phyloP scores from a whole-genome alignment of 768 basidiomycete species.

The Russula brevipes region DNA sequence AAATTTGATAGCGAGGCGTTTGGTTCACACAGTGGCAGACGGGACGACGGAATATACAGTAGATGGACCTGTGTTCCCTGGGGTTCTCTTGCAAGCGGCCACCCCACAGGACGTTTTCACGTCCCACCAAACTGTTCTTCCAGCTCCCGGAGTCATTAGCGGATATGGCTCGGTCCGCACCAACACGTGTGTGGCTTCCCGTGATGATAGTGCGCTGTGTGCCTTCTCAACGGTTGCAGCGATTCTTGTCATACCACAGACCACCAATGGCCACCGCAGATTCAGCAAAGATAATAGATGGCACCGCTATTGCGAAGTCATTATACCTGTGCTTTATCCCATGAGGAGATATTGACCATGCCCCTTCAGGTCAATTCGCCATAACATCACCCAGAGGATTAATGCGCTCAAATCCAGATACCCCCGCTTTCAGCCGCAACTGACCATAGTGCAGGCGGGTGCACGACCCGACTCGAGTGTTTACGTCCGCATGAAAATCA shows the following conservation, averaged over 20 bases:
- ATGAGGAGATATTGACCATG: constrained; percentile 14
- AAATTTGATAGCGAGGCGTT: background rate
- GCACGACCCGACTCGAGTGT: constrained; percentile 83
- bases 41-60: too few species aligned
- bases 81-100: background rate
- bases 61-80: background rate
- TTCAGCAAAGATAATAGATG: constrained; percentile 66
- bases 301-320: constrained; percentile 79
- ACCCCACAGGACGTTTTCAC: background rate
- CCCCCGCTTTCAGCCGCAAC: constrained; percentile 87
- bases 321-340: constrained; percentile 26
- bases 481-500: constrained; percentile 97
- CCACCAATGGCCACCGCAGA: constrained; percentile 29
- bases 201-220: constrained; percentile 5
- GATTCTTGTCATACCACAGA: constrained; percentile 8
- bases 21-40: background rate
- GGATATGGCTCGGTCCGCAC: background rate
- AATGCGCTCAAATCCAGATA: constrained; percentile 53
- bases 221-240: background rate
- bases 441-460: constrained; percentile 93
- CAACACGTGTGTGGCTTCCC: background rate
- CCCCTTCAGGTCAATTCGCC: constrained; percentile 67
- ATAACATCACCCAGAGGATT: constrained; percentile 68
- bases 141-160: background rate
- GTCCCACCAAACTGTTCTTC: background rate